A percentile compares a stretch with the other conserved stretches of the same genome.
Evolutionary conservation across 1,284 basidiomycete genomes (phyloP).

Genomic region (Lignosus rhinocerotis): DNA sequence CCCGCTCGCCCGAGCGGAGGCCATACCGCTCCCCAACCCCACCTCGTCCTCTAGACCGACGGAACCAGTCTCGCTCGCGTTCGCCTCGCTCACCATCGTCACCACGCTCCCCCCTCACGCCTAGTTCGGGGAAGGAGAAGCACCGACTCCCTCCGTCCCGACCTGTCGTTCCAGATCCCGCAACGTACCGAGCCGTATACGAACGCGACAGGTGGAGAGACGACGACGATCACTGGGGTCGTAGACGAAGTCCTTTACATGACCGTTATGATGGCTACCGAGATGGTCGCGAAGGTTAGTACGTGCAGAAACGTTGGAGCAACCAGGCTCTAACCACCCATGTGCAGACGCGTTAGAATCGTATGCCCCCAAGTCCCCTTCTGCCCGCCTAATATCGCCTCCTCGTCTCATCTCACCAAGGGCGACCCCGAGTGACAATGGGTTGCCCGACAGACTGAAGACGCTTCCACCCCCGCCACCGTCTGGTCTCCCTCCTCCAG

Average conservation of each 20-base stretch:
- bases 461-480: constrained; percentile 42
- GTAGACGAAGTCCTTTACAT: constrained; percentile 10
- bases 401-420: constrained; percentile 16
- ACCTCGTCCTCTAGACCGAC: constrained; percentile 12
- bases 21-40: constrained; percentile 24
- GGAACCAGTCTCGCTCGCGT: constrained; percentile 1
- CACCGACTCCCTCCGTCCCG: constrained; percentile 33
- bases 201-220: constrained; percentile 24
- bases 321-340: not conserved
- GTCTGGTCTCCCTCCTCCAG: constrained; percentile 30
- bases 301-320: not conserved
- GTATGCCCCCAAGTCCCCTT: constrained; percentile 22
- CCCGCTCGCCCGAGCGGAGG: constrained; percentile 20
- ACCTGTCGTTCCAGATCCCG: constrained; percentile 19
- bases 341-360: constrained; percentile 1
- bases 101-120: constrained; percentile 31
- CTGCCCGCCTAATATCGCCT: constrained; percentile 10
- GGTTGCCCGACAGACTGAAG: constrained; percentile 8
- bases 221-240: constrained; percentile 9
- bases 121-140: constrained; percentile 29
- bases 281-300: constrained; percentile 13
- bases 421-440: constrained; percentile 20
- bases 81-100: constrained; percentile 30
- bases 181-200: constrained; percentile 19
- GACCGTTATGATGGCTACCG: constrained; percentile 20